phyloP scores from a whole-genome alignment of 331 rosid species.

The Quercus lobata region DNA sequence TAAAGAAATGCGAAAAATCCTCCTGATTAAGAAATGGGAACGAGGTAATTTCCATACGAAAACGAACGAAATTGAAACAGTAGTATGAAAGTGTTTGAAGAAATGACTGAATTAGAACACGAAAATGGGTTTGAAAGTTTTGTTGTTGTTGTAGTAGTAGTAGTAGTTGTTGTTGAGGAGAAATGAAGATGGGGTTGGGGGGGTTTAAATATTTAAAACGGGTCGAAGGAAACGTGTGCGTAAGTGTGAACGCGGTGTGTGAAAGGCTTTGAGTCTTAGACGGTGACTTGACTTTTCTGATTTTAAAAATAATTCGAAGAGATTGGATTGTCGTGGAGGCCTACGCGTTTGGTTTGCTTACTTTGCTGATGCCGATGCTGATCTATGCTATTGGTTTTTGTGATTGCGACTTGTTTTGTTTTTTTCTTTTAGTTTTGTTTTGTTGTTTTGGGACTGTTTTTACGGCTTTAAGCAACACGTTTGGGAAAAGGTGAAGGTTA shows the following conservation, averaged over 20 bases:
- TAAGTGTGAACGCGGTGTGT: slow-evolving; percentile 48
- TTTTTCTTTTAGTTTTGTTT: neutral
- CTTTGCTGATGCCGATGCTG: neutral
- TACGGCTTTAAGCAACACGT: slow-evolving; percentile 7
- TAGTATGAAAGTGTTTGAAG: slow-evolving; percentile 3
- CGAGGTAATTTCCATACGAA: slow-evolving; percentile 49
- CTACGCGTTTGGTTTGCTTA: slow-evolving; percentile 48
- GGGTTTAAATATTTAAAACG: neutral
- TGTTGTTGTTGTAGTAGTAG: no score
- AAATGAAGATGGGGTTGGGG: neutral
- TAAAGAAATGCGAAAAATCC: slow-evolving; percentile 37
- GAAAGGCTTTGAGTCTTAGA: slow-evolving; percentile 38
- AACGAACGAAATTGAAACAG: neutral
- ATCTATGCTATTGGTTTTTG: neutral
- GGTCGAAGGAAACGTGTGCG: slow-evolving; percentile 45
- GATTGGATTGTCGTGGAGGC: slow-evolving; percentile 13
- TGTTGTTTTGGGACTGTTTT: no score
- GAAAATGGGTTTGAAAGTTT: slow-evolving; percentile 18
- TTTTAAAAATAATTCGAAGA: neutral
- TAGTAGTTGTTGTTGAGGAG: no score
- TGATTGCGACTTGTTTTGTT: neutral
- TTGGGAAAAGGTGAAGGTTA: slow-evolving; percentile 8
- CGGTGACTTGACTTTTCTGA: slow-evolving; percentile 44
- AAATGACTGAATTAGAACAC: slow-evolving; percentile 18
- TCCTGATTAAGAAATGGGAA: slow-evolving; percentile 45